Percentiles rank a stretch among this genome's conserved stretches.
Evolutionary conservation across 2,329 filamentous ascomycete genomes (phyloP).

Genomic region (Aspergillus oerlinghausenensis): DNA sequence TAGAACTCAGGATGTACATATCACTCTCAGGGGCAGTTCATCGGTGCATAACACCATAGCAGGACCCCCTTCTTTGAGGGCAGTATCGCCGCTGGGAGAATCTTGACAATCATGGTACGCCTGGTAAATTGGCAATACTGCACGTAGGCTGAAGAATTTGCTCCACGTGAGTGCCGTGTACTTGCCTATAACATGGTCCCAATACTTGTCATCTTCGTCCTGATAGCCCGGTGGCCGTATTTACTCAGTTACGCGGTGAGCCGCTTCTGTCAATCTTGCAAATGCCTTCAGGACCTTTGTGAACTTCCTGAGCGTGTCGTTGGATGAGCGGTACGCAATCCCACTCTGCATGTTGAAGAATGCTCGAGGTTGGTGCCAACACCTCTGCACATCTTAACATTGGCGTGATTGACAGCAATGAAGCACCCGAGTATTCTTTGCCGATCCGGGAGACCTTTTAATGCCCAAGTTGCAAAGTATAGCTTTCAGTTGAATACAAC

Average conservation of each 20-base stretch:
- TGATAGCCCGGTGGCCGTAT: background rate
- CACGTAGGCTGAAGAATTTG: background rate
- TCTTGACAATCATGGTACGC: background rate
- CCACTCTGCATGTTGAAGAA: background rate
- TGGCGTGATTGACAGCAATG: background rate
- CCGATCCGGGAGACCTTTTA: background rate
- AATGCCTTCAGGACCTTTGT: background rate
- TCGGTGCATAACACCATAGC: background rate
- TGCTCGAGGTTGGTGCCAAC: background rate
- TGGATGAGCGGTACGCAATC: background rate
- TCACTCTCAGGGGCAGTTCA: background rate
- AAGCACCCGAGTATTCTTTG: background rate
- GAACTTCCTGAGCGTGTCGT: background rate
- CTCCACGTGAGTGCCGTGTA: background rate
- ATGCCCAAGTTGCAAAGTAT: too few relatives aligned
- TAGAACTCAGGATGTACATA: too few relatives aligned
- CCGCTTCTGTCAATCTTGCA: too few relatives aligned
- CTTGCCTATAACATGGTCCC: background rate
- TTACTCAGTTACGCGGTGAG: too few relatives aligned
- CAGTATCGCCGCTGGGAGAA: background rate
- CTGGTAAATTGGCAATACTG: background rate
- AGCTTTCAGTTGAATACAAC: background rate
- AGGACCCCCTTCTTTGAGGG: background rate
- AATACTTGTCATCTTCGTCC: background rate
- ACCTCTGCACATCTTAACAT: background rate